A percentile compares a stretch with the other conserved stretches of the same genome.
These are phyloP conservation scores for Penicillium sp. DNA, from an alignment of 2,329 filamentous ascomycete species.

Conservation along the genomic window DNA sequence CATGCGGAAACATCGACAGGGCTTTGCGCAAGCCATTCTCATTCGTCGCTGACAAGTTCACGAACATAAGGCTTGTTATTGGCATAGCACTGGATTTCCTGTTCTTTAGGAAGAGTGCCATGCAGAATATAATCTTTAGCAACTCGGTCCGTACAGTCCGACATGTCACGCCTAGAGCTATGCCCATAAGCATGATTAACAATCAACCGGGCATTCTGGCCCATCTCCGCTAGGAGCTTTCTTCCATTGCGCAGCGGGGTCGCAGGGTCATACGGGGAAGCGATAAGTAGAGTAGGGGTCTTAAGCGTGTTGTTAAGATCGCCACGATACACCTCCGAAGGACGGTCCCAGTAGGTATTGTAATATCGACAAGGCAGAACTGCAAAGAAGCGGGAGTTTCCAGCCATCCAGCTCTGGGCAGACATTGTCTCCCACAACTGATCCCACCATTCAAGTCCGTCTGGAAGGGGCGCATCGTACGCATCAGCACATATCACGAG, in stretches of 20 bases:
- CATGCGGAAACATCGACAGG: neutral
- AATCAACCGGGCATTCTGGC: slow-evolving; percentile 13
- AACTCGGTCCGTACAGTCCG: slow-evolving; percentile 13
- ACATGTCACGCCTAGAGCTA: slow-evolving; percentile 12
- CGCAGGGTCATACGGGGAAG: slow-evolving; percentile 15
- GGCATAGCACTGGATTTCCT: slow-evolving; percentile 7
- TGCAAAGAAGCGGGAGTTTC: slow-evolving; percentile 13
- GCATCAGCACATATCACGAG: slow-evolving; percentile 17
- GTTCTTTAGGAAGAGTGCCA: slow-evolving; percentile 6
- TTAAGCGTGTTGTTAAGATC: slow-evolving; percentile 18
- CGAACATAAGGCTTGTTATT: neutral
- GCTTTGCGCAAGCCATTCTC: neutral
- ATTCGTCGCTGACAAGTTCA: neutral
- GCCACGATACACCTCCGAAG: slow-evolving; percentile 17
- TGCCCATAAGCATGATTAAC: slow-evolving; percentile 18
- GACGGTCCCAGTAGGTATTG: slow-evolving; percentile 9
- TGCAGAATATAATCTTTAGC: slow-evolving; percentile 14
- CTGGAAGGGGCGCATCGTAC: slow-evolving; percentile 15
- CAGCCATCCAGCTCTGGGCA: slow-evolving; percentile 14
- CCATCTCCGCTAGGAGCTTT: slow-evolving; percentile 16
- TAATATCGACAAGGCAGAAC: slow-evolving; percentile 16
- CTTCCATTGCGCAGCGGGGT: slow-evolving; percentile 16
- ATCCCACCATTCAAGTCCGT: slow-evolving; percentile 17
- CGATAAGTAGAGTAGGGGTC: slow-evolving; percentile 11
- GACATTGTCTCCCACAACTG: slow-evolving; percentile 14